Evolutionary conservation across 352 stramenopile species (phyloP).

Genomic region (Globisporangium barbulae): DNA sequence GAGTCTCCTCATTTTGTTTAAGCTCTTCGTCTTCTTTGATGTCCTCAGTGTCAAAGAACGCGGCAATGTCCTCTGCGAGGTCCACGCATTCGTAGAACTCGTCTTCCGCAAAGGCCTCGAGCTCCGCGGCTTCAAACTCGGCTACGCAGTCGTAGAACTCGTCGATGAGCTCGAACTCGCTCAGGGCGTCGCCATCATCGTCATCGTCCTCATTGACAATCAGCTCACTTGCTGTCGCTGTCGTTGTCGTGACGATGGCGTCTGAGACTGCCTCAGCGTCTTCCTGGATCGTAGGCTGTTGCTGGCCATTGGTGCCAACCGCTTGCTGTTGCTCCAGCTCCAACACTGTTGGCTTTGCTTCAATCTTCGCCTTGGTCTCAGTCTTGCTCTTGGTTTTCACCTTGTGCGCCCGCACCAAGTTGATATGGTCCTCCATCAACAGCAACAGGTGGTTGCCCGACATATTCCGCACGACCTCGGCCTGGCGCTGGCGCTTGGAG

Average conservation of each 20-base stretch:
- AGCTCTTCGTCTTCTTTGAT: conserved; percentile 21
- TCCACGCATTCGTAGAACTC: conserved; percentile 86
- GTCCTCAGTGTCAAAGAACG: conserved; percentile 33
- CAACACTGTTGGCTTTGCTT: conserved; percentile 12
- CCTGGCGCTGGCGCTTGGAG: conserved; percentile 56
- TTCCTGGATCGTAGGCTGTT: neutral
- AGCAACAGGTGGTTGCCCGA: conserved; percentile 65
- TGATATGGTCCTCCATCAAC: conserved; percentile 63
- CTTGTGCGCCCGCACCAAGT: conserved; percentile 21
- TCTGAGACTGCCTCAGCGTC: neutral
- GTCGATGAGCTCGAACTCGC: conserved; percentile 50
- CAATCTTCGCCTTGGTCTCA: conserved; percentile 15
- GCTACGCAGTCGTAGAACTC: conserved; percentile 81
- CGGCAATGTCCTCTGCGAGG: conserved; percentile 50
- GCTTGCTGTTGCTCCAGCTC: neutral
- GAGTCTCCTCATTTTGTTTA: neutral
- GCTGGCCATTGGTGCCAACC: neutral
- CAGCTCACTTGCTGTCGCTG: neutral
- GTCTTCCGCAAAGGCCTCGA: conserved; percentile 75
- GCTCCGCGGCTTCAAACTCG: conserved; percentile 46
- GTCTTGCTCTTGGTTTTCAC: conserved; percentile 12
- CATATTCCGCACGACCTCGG: conserved; percentile 72
- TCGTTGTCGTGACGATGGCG: neutral
- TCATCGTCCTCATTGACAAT: neutral
- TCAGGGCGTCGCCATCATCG: neutral